Conservation (phyloP, 192 early-diverging fungal genomes). For the Backusella parvicylindrica region DNA sequence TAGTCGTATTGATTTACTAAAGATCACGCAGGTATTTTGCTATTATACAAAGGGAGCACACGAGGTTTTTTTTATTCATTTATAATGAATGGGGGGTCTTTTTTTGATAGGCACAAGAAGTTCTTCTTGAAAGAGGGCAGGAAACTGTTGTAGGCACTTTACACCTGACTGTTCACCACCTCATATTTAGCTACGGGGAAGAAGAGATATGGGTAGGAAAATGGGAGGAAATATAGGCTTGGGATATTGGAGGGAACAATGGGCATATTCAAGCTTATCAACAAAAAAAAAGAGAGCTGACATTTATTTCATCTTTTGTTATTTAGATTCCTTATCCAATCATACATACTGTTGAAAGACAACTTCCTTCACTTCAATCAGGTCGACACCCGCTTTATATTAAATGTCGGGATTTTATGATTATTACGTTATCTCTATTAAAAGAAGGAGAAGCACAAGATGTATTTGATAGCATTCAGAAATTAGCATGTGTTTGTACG, state of each 20-base stretch:
- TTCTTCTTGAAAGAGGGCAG: constrained; percentile 42
- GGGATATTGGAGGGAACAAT: neutral
- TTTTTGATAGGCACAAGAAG: constrained; percentile 32
- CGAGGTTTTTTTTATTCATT: neutral
- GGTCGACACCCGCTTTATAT: constrained; percentile 53
- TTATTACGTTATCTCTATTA: constrained; percentile 65
- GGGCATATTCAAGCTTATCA: no score
- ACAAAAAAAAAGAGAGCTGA: no score
- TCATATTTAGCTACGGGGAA: constrained; percentile 58
- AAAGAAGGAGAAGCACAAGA: constrained; percentile 68
- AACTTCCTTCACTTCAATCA: constrained; percentile 44
- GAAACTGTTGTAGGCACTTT: constrained; percentile 47
- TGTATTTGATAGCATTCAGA: constrained; percentile 76
- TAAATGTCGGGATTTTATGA: constrained; percentile 80
- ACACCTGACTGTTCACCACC: constrained; percentile 73
- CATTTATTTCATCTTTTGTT: no score
- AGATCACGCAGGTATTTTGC: constrained; percentile 30
- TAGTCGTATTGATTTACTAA: constrained; percentile 29
- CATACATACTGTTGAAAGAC: constrained; percentile 76
- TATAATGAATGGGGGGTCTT: neutral
- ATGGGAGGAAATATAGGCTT: no score
- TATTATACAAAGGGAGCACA: no score
- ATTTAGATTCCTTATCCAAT: constrained; percentile 79
- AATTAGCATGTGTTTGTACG: constrained; percentile 74
- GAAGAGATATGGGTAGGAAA: constrained; percentile 66